Base-by-base conservation (phyloP, 2,329 filamentous ascomycete species). In the Diaporthe aspalathi region DNA sequence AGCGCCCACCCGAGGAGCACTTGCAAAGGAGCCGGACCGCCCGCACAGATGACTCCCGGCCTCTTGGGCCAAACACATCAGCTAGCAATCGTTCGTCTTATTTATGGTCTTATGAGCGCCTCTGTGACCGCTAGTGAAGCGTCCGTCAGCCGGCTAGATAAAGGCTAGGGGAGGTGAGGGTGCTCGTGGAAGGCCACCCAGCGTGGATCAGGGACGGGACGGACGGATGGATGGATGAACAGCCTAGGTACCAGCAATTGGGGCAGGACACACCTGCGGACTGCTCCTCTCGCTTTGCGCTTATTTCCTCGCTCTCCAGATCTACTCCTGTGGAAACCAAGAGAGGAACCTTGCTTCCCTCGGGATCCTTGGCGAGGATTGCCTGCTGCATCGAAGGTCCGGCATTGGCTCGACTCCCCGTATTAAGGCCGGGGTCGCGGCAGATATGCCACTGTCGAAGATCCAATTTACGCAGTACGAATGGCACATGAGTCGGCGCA, bases 331-430 rank as follows among this genome's bases (percentile, higher is more conserved):
- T 49, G 43, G 40, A 49, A 47, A 50, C 60, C 22, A 38, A 50
- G 29, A 32, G 43, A 50, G 24, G 45, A 50, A 50, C 45, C 60
- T 50, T 65, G 60, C 60, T 20, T 24, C 38, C 27, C 54, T 22
- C n/a, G 38, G 38, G 56, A 65, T n/a, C 43, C 60, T 65, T 65
- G 60, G 60, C 60, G 60, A 65, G 60, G 43, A 65, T 50, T 40
- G 14, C 27, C 29, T 60, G 56, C 45, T 6, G 6, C n/a, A 27
- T 65, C n/a, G 29, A 49, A 12, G 60, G 45, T 65, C 29, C 24
- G n/a, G 45, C n/a, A 65, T 65, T 65, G 60, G 60, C 60, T 49
- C 60, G 29, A 38, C 60, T 50, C n/a, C 9, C 60, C 60, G 60
- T 38, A 27, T 50, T 65, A 65, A 47, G n/a, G 45, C 60, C 29